Evolutionary conservation across 1,284 basidiomycete species (phyloP).

Genomic region (Jaminaea rosea): DNA sequence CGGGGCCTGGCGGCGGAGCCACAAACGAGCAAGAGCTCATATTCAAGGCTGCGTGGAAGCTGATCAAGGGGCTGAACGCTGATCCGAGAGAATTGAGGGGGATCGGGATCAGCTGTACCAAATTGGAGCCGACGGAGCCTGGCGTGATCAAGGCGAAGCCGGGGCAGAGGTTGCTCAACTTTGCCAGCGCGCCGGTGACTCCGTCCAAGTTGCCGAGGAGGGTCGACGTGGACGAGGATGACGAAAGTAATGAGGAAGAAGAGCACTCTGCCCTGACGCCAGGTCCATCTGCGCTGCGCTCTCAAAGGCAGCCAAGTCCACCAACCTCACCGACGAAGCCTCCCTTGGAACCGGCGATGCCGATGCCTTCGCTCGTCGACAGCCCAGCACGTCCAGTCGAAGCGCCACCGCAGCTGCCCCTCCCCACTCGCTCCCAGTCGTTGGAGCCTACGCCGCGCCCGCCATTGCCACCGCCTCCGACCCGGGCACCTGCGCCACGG

Average conservation of each 20-base stretch:
- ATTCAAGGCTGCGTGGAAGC: slow-evolving; percentile 65
- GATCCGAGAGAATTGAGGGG: slow-evolving; percentile 83
- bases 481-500: too few species aligned
- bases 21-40: slow-evolving; percentile 67
- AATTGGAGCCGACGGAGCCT: slow-evolving; percentile 53
- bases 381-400: too few species aligned
- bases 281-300: not conserved
- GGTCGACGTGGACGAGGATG: not conserved
- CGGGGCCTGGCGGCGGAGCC: slow-evolving; percentile 48
- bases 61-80: slow-evolving; percentile 65
- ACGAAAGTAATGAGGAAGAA: not conserved
- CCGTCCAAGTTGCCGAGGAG: too few species aligned
- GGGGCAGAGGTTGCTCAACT: slow-evolving; percentile 16
- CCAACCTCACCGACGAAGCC: too few species aligned
- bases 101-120: slow-evolving; percentile 83
- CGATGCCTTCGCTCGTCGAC: too few species aligned
- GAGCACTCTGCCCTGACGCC: slow-evolving; percentile 1
- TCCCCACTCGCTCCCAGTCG: too few species aligned
- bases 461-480: too few species aligned
- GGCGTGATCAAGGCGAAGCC: slow-evolving; percentile 15
- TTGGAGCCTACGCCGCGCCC: too few species aligned
- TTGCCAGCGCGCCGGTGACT: slow-evolving; percentile 4
- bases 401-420: too few species aligned
- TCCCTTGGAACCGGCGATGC: too few species aligned
- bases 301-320: not conserved